Conservation (phyloP, 495 filamentous ascomycete genomes). For the Tuber aestivum region DNA sequence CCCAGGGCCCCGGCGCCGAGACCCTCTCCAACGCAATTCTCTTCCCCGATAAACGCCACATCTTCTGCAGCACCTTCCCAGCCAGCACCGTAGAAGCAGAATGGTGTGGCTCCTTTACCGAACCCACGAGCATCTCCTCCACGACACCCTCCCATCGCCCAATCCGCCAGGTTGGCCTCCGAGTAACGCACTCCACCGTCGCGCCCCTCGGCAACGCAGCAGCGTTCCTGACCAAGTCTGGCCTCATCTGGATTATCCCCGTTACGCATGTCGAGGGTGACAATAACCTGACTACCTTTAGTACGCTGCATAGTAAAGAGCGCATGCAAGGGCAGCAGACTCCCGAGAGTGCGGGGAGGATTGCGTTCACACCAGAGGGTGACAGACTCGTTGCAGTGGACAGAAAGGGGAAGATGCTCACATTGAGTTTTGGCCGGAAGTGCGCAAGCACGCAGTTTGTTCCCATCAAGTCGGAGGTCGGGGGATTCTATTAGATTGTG, state of each 20-base stretch:
- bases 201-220: slow-evolving; percentile 35
- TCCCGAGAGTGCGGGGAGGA: slow-evolving; percentile 26
- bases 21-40: slow-evolving; percentile 27
- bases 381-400: slow-evolving; percentile 36
- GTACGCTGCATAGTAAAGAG: slow-evolving; percentile 18
- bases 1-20: slow-evolving; percentile 38
- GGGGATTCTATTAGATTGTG: slow-evolving; percentile 10
- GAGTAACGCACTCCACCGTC: slow-evolving; percentile 31
- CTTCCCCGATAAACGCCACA: slow-evolving; percentile 39
- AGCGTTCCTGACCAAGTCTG: slow-evolving; percentile 39
- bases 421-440: slow-evolving; percentile 29
- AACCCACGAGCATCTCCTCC: slow-evolving; percentile 21
- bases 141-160: slow-evolving; percentile 21
- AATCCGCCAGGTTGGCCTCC: slow-evolving; percentile 35
- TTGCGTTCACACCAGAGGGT: slow-evolving; percentile 37
- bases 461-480: slow-evolving; percentile 28
- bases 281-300: slow-evolving; percentile 37
- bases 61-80: slow-evolving; percentile 38
- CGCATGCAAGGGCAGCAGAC: slow-evolving; percentile 25
- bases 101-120: slow-evolving; percentile 40
- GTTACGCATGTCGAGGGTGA: slow-evolving; percentile 35
- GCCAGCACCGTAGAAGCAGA: slow-evolving; percentile 30
- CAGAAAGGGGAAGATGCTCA: slow-evolving; percentile 40
- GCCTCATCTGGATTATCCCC: slow-evolving; percentile 36
- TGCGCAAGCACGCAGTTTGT: slow-evolving; percentile 11